Evolutionary conservation across 805 yeast genomes (phyloP).

Genomic region (Blastobotrys terrestris): DNA sequence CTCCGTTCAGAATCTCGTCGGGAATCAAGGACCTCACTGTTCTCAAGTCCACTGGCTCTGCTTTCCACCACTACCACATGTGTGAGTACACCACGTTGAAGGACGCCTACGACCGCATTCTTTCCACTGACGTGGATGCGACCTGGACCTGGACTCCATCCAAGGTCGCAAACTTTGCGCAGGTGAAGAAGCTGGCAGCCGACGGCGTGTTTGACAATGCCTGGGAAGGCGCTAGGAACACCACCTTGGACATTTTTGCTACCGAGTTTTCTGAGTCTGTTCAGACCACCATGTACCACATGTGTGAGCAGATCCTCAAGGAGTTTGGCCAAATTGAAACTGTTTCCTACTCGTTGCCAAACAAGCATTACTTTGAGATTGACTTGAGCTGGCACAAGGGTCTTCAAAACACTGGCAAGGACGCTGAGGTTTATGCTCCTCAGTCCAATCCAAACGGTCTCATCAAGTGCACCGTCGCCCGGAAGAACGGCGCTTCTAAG

Average conservation of each 20-base stretch:
- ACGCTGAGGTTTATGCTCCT: conserved; percentile 83
- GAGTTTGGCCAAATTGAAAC: conserved; percentile 49
- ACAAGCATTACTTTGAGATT: conserved; percentile 82
- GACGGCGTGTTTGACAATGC: conserved; percentile 60
- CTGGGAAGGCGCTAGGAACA: conserved; percentile 54
- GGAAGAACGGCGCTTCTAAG: conserved; percentile 28
- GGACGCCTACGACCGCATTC: conserved; percentile 78
- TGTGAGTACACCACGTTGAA: conserved; percentile 86
- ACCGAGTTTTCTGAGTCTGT: conserved; percentile 87
- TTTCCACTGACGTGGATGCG: conserved; percentile 80
- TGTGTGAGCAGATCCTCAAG: conserved; percentile 67
- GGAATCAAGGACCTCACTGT: conserved; percentile 75
- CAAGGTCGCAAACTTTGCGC: conserved; percentile 37
- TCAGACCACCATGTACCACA: conserved; percentile 95
- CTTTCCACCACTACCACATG: conserved; percentile 79
- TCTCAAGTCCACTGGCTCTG: conserved; percentile 85
- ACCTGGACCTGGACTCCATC: conserved; percentile 58
- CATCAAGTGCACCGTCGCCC: conserved; percentile 80
- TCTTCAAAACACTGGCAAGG: conserved; percentile 49
- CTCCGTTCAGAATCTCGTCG: conserved; percentile 53
- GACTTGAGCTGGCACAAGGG: conserved; percentile 81
- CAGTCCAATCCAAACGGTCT: conserved; percentile 86
- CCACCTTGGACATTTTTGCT: conserved; percentile 75
- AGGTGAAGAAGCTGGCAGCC: conserved; percentile 45
- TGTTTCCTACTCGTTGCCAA: conserved; percentile 76